Percentiles rank a stretch among this genome's conserved stretches.
Conservation (phyloP, 2,329 filamentous ascomycete species). For the Epichloe bromicola region DNA sequence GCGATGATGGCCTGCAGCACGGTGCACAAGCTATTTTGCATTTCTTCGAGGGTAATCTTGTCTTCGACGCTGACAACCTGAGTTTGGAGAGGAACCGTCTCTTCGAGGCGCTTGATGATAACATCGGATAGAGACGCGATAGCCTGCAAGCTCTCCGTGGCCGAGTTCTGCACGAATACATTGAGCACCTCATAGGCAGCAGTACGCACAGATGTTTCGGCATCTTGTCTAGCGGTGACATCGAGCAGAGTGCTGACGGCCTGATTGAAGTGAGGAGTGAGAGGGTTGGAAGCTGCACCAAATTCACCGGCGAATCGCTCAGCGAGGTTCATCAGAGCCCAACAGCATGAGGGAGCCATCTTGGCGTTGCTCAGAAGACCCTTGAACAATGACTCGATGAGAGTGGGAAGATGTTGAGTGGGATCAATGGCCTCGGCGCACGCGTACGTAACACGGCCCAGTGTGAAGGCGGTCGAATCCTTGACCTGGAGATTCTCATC, state of each 20-base stretch:
- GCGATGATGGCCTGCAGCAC: conserved; percentile 86
- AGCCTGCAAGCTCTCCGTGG: conserved; percentile 68
- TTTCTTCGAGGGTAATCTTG: conserved; percentile 88
- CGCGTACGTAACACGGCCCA: conserved; percentile 90
- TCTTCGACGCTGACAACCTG: conserved; percentile 97
- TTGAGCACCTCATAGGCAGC: conserved; percentile 96
- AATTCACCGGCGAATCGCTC: conserved; percentile 87
- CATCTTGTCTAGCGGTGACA: conserved; percentile 70
- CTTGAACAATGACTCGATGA: conserved; percentile 81
- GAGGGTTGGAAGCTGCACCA: conserved; percentile 62
- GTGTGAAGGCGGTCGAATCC: conserved; percentile 89
- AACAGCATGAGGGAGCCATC: conserved; percentile 97
- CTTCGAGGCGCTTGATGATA: conserved; percentile 80
- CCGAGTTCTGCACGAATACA: conserved; percentile 83
- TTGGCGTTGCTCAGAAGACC: conserved; percentile 84
- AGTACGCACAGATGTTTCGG: conserved; percentile 80
- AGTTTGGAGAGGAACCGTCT: conserved; percentile 75
- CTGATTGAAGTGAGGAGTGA: conserved; percentile 86
- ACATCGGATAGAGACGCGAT: conserved; percentile 77
- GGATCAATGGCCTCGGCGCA: conserved; percentile 88
- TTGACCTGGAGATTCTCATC: conserved; percentile 81
- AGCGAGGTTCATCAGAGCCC: conserved; percentile 96
- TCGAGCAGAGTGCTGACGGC: conserved; percentile 76
- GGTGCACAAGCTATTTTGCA: conserved; percentile 89
- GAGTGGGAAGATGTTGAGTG: conserved; percentile 62